Evolutionary conservation across 345 rosid species (phyloP).

Genomic region (sweet orange (Citrus sinensis)): DVS_A1.0 CM039163.1:33040001-33040500

Average conservation of each 20-base stretch:
- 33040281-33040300: not conserved
- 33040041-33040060: not conserved
- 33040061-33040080: not conserved
- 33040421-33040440: not conserved
- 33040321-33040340: not conserved
- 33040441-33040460: not conserved
- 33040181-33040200: not conserved
- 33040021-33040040: not conserved
- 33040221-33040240: not conserved
- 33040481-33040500: too few species aligned
- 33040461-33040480: not conserved
- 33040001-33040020: not conserved
- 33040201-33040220: not conserved
- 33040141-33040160: not conserved
- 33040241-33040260: not conserved
- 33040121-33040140: not conserved
- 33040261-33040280: not conserved
- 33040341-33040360: not conserved
- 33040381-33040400: not conserved
- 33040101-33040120: not conserved
- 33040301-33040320: not conserved
- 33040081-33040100: not conserved
- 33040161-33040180: not conserved
- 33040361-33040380: not conserved
- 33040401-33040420: not conserved